These are phyloP conservation scores for Trichoderma atrobrunneum DNA, from an alignment of 2,329 filamentous ascomycete species.

Conservation along the genomic window DNA sequence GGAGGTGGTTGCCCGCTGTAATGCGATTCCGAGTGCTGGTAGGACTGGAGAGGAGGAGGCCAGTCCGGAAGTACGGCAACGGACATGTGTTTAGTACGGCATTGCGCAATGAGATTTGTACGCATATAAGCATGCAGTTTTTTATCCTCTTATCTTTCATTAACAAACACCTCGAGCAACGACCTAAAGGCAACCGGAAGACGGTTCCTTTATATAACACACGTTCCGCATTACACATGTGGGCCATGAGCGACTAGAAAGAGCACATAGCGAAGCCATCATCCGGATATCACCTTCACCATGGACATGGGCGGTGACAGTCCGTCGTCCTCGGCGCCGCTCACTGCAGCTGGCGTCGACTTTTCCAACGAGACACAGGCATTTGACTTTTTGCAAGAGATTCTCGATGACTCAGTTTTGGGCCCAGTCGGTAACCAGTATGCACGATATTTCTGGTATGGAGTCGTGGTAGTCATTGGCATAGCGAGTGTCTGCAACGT, in stretches of 20 bases:
- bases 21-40: background rate
- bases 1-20: background rate
- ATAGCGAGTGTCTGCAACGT: background rate
- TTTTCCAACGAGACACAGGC: background rate
- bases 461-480: background rate
- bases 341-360: background rate
- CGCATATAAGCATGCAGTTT: background rate
- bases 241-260: background rate
- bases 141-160: background rate
- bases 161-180: background rate
- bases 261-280: background rate
- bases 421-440: background rate
- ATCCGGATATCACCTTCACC: background rate
- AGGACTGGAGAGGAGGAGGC: background rate
- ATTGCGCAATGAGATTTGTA: background rate
- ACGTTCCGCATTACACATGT: background rate
- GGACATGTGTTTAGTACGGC: background rate
- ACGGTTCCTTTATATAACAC: background rate
- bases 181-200: background rate
- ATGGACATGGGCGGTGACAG: background rate
- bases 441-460: background rate
- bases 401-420: background rate
- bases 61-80: background rate
- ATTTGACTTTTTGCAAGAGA: background rate
- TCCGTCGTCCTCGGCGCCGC: background rate